These are phyloP conservation scores for Daldinia eschscholtzii DNA, from an alignment of 2,329 filamentous ascomycete species.

Conservation along the genomic window DNA sequence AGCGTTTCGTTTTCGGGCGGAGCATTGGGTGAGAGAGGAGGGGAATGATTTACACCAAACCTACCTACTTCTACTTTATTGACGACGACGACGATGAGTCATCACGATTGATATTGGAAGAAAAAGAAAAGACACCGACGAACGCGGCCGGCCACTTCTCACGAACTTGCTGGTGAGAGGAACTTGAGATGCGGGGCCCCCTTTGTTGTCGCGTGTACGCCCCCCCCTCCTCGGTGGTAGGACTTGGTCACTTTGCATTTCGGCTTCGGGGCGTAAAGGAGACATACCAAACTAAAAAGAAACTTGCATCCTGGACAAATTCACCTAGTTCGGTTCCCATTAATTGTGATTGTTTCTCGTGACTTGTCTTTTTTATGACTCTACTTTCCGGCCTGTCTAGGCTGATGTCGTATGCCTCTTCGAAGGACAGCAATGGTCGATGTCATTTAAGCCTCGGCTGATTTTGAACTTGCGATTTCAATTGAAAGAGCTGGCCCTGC, in stretches of 20 bases:
- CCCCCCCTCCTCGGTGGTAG: slow-evolving; percentile 49
- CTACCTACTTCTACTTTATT: slow-evolving; percentile 39
- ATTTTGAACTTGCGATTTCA: too few relatives aligned
- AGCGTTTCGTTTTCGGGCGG: slow-evolving; percentile 43
- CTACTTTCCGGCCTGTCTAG: neutral
- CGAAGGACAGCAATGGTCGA: neutral
- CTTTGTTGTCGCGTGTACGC: slow-evolving; percentile 35
- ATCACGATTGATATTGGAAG: slow-evolving; percentile 45
- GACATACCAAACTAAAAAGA: slow-evolving; percentile 58
- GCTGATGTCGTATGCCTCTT: neutral
- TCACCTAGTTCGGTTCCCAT: slow-evolving; percentile 50
- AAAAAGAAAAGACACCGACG: slow-evolving; percentile 39
- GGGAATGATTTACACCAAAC: slow-evolving; percentile 4
- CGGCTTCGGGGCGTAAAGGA: slow-evolving; percentile 66
- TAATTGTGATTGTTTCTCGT: slow-evolving; percentile 1
- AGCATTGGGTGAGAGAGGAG: slow-evolving; percentile 40
- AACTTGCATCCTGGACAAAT: slow-evolving; percentile 63
- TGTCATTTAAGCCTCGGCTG: neutral
- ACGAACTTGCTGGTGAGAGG: slow-evolving; percentile 33
- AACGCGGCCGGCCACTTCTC: slow-evolving; percentile 43
- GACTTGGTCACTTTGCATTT: slow-evolving; percentile 66
- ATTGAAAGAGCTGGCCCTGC: too few relatives aligned
- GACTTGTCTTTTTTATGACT: slow-evolving; percentile 7
- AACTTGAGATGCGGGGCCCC: slow-evolving; percentile 33
- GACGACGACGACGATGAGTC: slow-evolving; percentile 39